Base-by-base conservation (phyloP, 2,329 filamentous ascomycete genomes). In the Fusarium brachygibbosum region DNA sequence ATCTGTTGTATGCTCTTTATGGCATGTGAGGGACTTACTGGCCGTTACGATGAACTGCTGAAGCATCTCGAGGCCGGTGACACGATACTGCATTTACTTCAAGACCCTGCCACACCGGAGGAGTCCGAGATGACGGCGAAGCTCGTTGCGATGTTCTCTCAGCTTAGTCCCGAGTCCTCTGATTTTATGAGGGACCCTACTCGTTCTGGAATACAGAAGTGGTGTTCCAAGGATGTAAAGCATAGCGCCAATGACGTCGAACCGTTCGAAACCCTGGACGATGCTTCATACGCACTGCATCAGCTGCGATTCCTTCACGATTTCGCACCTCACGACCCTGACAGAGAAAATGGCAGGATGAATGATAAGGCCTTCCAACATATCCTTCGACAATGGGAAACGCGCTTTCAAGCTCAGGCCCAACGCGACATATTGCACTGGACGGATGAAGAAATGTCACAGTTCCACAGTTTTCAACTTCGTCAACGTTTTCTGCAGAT, bases 1-100 rank as follows among this genome's bases (percentile, higher is more conserved):
- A 34, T 63, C 2, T 63, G 58, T 8, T 63, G 60, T 12, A 32
- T 63, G 2, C 41, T 63, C 1, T 63, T 63, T 11, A 48, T 63
- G 23, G 35, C 60, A 14, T 63, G 58, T 0, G 60, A 63, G 3
- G 58, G 60, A 0, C 49, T 63, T 0, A 57, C 48, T 3, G 60
- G 60, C 16, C 60, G 58, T 1, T 63, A 63, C 1, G 60, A 63
- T 19, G 41, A 63, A 3, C 41, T 63, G 0, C 16, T 63, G 0
- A 44, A 44, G 10, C 60, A 63, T 21, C 51, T 63, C n/a, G 31
- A 29, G 0, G 49, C 60, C 2, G 60, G 60, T 1, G 49, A 63
- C 10, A 62, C 29, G 10, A n/a, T 62, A 17, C 58, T 62, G 0
- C 35, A 42, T 10, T 63, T 42, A 9, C n/a, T 63, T 16, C 19